Conservation (phyloP, 129 eudicot species). For the Flaveria brownii region DNA sequence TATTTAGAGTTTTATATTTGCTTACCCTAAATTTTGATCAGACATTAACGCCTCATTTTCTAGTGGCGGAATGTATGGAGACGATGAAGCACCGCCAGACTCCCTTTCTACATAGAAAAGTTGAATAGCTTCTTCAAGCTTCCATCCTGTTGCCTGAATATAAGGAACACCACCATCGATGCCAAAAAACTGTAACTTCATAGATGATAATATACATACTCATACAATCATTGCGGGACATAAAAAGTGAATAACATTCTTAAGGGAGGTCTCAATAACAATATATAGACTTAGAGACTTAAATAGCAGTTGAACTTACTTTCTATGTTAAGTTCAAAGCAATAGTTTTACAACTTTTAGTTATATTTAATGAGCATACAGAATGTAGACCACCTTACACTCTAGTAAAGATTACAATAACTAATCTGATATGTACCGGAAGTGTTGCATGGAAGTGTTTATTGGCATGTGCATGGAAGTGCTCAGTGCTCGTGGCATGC, state of each 20-base stretch:
- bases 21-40: conserved; percentile 51
- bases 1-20: background rate
- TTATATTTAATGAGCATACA: background rate
- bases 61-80: conserved; percentile 41
- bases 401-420: background rate
- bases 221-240: background rate
- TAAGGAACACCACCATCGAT: background rate
- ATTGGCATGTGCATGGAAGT: too few relatives aligned
- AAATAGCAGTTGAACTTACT: background rate
- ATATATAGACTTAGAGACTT: background rate
- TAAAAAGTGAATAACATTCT: background rate
- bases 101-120: conserved; percentile 76
- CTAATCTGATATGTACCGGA: too few relatives aligned
- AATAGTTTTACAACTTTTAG: background rate
- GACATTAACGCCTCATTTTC: conserved; percentile 34
- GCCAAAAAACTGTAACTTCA: background rate
- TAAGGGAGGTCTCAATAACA: background rate
- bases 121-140: conserved; percentile 91
- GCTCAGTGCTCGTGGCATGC: too few relatives aligned
- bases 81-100: conserved; percentile 41
- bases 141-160: conserved; percentile 85
- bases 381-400: background rate
- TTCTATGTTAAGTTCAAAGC: background rate
- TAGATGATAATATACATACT: background rate
- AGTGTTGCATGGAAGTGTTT: too few relatives aligned